Base-by-base conservation (phyloP, 306 rosid species). In the Phaseolus lunatus region DNA sequence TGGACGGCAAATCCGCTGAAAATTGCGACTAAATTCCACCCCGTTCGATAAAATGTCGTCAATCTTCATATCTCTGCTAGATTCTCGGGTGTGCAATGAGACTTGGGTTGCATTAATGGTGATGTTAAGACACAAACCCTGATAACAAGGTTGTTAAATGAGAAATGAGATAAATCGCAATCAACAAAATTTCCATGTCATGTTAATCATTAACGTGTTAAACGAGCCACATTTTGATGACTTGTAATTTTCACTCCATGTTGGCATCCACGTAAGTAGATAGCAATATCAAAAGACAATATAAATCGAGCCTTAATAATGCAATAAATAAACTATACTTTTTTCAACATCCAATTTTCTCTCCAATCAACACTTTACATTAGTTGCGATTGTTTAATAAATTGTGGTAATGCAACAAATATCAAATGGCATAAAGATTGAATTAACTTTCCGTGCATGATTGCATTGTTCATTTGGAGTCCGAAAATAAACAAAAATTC, bases 401-500 rank as follows among this genome's bases (percentile, higher is more conserved):
- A 67, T 29, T 73, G 52, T 53, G 44, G 52, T 64, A 18, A 39
- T 4, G 48, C 73, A 57, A 48, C 15, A 39, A 45, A 24, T 47
- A 62, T 33, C 65, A 22, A 31, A 37, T 59, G 37, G 75, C 65
- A 41, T 50, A 59, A 13, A 56, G 31, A 65, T 67, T 62, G 10
- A 57, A 44, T n/a, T 3, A 16, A 63, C 23, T 33, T 26, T 18
- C 6, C 10, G 20, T 6, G 39, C 57, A 19, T 11, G 43, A 54
- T 33, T 68, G 33, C 18, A 37, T 39, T n/a, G 62, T 52, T 49
- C 15, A 8, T 61, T 35, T 52, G 39, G 44, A 49, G 66, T 75
- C 44, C 41, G 22, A 27, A 79, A 70, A 77, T 24, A 18, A 71
- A 22, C 75, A 72, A 56, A 58, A 71, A 67, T 72, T 76, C 56